These are phyloP conservation scores for Mycena sp. DNA, from an alignment of 1,284 basidiomycete species.

Conservation along the genomic window DNA sequence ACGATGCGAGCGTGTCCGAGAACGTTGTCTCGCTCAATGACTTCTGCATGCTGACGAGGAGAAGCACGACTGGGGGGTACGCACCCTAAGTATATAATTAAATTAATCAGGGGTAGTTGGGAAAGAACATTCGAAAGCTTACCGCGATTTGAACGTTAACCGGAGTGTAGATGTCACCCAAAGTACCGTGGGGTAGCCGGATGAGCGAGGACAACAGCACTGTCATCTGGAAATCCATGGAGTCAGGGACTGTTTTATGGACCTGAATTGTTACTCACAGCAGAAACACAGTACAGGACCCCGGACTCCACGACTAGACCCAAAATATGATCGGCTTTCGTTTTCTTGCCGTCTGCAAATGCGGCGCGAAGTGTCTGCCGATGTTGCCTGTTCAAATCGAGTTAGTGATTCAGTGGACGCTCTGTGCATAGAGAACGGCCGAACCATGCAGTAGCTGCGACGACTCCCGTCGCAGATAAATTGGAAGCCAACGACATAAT, in stretches of 20 bases:
- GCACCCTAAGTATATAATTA: slow-evolving; percentile 8
- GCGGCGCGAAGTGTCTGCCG: slow-evolving; percentile 8
- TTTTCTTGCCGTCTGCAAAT: not conserved
- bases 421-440: not conserved
- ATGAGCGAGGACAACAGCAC: not conserved
- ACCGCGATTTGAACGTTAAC: slow-evolving; percentile 10
- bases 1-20: slow-evolving; percentile 1
- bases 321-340: slow-evolving; percentile 14
- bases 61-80: slow-evolving; percentile 6
- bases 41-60: slow-evolving; percentile 9
- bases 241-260: slow-evolving; percentile 1
- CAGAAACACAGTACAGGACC: slow-evolving; percentile 14
- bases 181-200: slow-evolving; percentile 5
- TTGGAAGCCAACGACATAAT: slow-evolving; percentile 18
- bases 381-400: slow-evolving; percentile 14
- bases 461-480: slow-evolving; percentile 16
- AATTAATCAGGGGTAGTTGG: slow-evolving; percentile 1
- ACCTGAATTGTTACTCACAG: slow-evolving; percentile 10
- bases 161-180: not conserved
- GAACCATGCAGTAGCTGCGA: slow-evolving; percentile 19
- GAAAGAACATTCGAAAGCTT: not conserved
- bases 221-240: not conserved
- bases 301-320: slow-evolving; percentile 17
- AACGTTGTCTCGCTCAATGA: not conserved
- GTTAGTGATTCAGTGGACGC: slow-evolving; percentile 14